Evolutionary conservation across 805 yeast species (phyloP), one percentile per base, ranked within the genome.

Genomic region (Yarrowia divulgata): DNA sequence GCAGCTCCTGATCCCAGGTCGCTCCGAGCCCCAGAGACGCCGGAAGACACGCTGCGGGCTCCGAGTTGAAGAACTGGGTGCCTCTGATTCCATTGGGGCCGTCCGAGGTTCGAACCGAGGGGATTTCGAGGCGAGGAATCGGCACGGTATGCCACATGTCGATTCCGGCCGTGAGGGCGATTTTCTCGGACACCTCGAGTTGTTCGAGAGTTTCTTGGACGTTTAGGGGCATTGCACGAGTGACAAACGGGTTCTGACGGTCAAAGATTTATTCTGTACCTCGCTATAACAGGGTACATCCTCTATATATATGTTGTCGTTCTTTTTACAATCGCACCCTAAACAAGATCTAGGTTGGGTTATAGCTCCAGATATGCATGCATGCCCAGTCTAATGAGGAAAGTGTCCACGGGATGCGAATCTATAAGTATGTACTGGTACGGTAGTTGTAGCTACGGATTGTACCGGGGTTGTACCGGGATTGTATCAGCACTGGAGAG

Each of bases 1-100:
- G 18, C 16, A 57, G 48, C 1, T 57, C 48, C 35, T 23, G 37
- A 42, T 57, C 63, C 63, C 63, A 57, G 14, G 63, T 57, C 0
- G 63, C 63, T 29, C 63, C 63, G 2, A 57, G 48, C 1, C 63
- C 63, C 48, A 57, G 23, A 3, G 63, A 57, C 6, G 63, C 63
- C 3, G 63, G 63, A 4, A 57, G 48, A 10, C 63, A 57, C 12
- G 63, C 63, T 2, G 63, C 63, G 0, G 63, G 63, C 48, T 40
- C 63, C 1, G 63, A 57, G 37, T 57, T n/a, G 37, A 57, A 57
- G 37, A 57, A 57, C 16, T 29, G 19, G n/a, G 63, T 57, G 18
- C 63, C 63, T 29, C 63, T 8, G 19, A 57, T 40, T 13, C 63
- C 63, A 29, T 57, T 57, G 23, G 63, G 63, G 1, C 63, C 63